phyloP scores from a whole-genome alignment of 2,329 filamentous ascomycete species.

The Intubia oerlemansii region DNA sequence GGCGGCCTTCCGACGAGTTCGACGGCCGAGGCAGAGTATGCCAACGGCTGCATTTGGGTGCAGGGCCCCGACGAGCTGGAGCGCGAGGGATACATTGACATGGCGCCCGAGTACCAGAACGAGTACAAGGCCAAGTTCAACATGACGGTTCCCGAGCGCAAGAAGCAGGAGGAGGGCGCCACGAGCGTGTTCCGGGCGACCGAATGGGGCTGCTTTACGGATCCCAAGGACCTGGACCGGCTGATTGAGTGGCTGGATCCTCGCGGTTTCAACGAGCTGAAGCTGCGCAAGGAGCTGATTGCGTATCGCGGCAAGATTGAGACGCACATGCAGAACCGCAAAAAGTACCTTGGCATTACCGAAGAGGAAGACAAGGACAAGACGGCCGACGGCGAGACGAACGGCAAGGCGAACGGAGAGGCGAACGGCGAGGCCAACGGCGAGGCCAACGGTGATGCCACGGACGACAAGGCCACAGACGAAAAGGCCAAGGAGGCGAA shows the following conservation, averaged over 20 bases:
- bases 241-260: constrained; percentile 78
- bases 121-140: constrained; percentile 60
- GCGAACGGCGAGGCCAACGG: constrained; percentile 8
- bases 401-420: too few species aligned
- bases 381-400: neutral
- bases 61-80: constrained; percentile 87
- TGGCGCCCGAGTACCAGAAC: constrained; percentile 45
- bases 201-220: constrained; percentile 85
- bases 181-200: constrained; percentile 56
- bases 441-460: neutral
- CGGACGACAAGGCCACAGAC: neutral
- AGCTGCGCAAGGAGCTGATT: constrained; percentile 69
- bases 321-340: constrained; percentile 61
- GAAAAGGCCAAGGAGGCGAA: constrained; percentile 13
- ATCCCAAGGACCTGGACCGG: constrained; percentile 53
- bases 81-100: constrained; percentile 66
- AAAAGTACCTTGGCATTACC: constrained; percentile 41
- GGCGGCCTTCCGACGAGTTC: constrained; percentile 73
- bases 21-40: constrained; percentile 69
- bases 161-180: constrained; percentile 62
- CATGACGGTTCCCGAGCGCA: constrained; percentile 70
- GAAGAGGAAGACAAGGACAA: constrained; percentile 12
- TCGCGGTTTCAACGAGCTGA: constrained; percentile 67
- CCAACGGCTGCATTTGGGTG: constrained; percentile 89
- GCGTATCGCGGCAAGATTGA: constrained; percentile 56